These are phyloP conservation scores for Venturia aucupariae DNA, from an alignment of 2,329 filamentous ascomycete genomes.

Conservation along the genomic window DNA sequence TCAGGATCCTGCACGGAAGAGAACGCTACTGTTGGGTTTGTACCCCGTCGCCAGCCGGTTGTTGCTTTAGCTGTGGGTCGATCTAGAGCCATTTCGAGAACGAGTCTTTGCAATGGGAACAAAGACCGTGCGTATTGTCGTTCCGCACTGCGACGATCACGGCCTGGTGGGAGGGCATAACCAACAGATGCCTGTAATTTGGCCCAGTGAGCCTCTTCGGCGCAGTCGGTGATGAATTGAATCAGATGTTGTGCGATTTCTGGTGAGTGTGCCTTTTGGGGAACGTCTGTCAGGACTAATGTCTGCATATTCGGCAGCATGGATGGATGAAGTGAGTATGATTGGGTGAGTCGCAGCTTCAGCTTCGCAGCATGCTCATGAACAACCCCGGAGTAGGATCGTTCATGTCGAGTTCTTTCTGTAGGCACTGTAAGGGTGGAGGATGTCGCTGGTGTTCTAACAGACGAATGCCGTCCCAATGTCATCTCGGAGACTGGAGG, in stretches of 20 bases:
- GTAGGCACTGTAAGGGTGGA: background rate
- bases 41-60: background rate
- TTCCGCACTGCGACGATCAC: slow-evolving; percentile 39
- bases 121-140: slow-evolving; percentile 40
- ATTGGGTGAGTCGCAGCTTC: slow-evolving; percentile 21
- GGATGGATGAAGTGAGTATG: slow-evolving; percentile 41
- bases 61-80: background rate
- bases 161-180: slow-evolving; percentile 50
- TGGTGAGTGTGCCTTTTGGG: slow-evolving; percentile 36
- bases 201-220: slow-evolving; percentile 45
- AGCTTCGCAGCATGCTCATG: slow-evolving; percentile 14
- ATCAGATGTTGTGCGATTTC: slow-evolving; percentile 33
- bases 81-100: slow-evolving; percentile 43
- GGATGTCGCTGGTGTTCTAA: background rate
- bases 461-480: background rate
- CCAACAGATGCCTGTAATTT: slow-evolving; percentile 44
- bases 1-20: slow-evolving; percentile 52
- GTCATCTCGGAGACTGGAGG: background rate
- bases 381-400: slow-evolving; percentile 13
- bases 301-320: slow-evolving; percentile 46
- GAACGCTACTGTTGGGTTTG: slow-evolving; percentile 29
- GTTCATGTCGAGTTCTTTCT: background rate
- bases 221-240: slow-evolving; percentile 47
- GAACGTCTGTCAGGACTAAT: slow-evolving; percentile 48
- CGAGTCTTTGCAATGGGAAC: slow-evolving; percentile 47